Conservation (phyloP, 2,329 filamentous ascomycete genomes). For the Colletotrichum gigasporum region DNA sequence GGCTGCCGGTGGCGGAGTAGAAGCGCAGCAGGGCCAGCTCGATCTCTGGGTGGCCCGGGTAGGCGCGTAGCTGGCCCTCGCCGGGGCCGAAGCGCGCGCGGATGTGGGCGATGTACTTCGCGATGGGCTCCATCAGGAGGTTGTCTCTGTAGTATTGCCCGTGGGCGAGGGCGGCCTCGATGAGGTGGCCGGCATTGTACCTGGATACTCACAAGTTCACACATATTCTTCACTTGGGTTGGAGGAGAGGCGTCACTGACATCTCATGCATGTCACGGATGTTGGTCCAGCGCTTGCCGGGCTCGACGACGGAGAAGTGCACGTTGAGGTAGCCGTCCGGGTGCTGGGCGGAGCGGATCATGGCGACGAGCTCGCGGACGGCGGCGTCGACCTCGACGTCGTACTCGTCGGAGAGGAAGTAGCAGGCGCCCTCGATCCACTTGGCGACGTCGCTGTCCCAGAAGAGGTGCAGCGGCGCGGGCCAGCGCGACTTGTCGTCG, state of each 20-base stretch:
- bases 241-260: constrained; percentile 46
- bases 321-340: constrained; percentile 71
- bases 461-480: constrained; percentile 66
- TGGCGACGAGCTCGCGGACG: constrained; percentile 64
- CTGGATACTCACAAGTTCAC: constrained; percentile 41
- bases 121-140: constrained; percentile 59
- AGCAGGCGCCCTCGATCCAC: constrained; percentile 71
- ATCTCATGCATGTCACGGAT: constrained; percentile 70
- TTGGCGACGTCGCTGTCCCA: constrained; percentile 67
- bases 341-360: constrained; percentile 66
- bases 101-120: constrained; percentile 64
- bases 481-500: constrained; percentile 58
- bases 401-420: constrained; percentile 55
- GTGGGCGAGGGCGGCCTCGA: constrained; percentile 69
- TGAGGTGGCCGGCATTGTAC: constrained; percentile 70
- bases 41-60: constrained; percentile 67
- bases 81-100: constrained; percentile 60
- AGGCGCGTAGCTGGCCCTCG: constrained; percentile 61
- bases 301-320: constrained; percentile 69
- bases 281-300: constrained; percentile 64
- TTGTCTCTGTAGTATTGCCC: constrained; percentile 60
- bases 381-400: constrained; percentile 58
- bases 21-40: constrained; percentile 57
- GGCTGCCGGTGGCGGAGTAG: constrained; percentile 41
- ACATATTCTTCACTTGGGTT: no score